Base-by-base conservation (phyloP, 169 alveolate genomes). In the Babesia divergens region DNA sequence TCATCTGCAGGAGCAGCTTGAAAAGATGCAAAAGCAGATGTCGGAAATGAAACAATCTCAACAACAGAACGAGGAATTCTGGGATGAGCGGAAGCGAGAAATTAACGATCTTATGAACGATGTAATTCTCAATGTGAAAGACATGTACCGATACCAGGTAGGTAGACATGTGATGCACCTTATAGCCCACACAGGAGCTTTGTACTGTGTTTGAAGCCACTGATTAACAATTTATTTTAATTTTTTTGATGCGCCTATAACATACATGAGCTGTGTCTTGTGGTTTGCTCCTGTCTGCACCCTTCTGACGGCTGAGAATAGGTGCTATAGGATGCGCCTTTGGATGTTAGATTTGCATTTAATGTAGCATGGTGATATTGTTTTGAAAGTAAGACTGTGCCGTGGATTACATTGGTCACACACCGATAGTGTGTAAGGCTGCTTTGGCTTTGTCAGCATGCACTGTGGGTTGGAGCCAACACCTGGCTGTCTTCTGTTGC, bases 101-200 rank as follows among this genome's bases (percentile, higher is more conserved):
- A 54, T 75, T 9, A 62, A 75, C 62, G 53, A 44, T 16, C 13
- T 75, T 38, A 60, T 75, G 71, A 75, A 75, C 65, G 84, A 66
- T 56, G 68, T 60, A 20, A 75, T 66, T 40, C 47, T 49, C 54
- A 75, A 75, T n/a, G 71, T 75, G 6, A 66, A 66, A 42, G 84
- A 75, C 62, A 60, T 62, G 72, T 62, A 3, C 35, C 56, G 72
- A 31, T 62, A 62, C 59, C 72, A 62, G 59, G 72, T 62, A 11
- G 0, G 72, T 28, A 38, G 0, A 9, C 24, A 3, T 11, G 29
- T 3, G 8, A 16, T 6, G 11, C 20, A 20, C 20, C 11, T 20
- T 0, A 24, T n/a, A 4, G 1, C 24, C 13, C 3, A 1, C 28
- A 14, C 59, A 62, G 72, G 72, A 62, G 24, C 59, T 62, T 6